phyloP scores from a whole-genome alignment of 2,329 filamentous ascomycete species.

The Epichloe gansuensis region DNA sequence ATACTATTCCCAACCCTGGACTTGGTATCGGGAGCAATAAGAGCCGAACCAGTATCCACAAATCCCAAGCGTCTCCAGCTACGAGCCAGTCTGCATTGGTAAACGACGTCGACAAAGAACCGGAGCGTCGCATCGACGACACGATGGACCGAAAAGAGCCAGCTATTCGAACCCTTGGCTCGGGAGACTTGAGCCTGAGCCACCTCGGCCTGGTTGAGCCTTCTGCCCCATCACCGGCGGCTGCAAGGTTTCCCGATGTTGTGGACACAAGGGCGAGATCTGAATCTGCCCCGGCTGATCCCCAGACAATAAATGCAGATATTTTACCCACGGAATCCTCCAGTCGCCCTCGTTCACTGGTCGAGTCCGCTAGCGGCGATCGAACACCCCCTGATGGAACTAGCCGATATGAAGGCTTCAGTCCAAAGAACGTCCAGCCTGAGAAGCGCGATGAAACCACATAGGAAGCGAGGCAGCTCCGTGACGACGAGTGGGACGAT shows the following conservation, averaged over 20 bases:
- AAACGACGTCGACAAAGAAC: conserved; percentile 23
- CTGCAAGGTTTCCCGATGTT: conserved; percentile 40
- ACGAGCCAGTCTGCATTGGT: conserved; percentile 26
- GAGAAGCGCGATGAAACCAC: conserved; percentile 46
- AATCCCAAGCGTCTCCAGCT: conserved; percentile 13
- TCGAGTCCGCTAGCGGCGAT: conserved; percentile 40
- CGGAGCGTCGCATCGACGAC: conserved; percentile 17
- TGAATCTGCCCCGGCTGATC: conserved; percentile 47
- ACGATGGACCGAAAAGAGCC: conserved; percentile 50
- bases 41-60: conserved; percentile 17
- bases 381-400: conserved; percentile 51
- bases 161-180: conserved; percentile 79
- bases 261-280: conserved; percentile 37
- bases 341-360: conserved; percentile 36
- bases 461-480: conserved; percentile 75
- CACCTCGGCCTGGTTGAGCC: conserved; percentile 68
- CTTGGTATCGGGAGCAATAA: conserved; percentile 37
- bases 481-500: conserved; percentile 54
- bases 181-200: conserved; percentile 78
- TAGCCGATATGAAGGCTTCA: conserved; percentile 50
- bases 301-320: conserved; percentile 16
- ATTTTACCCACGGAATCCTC: conserved; percentile 21
- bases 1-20: conserved; percentile 57
- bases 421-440: conserved; percentile 56
- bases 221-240: conserved; percentile 43